A percentile compares a stretch with the other conserved stretches of the same genome.
These are phyloP conservation scores for Glycine tomentella DNA, from an alignment of 306 rosid species.

Conservation along the genomic window DNA sequence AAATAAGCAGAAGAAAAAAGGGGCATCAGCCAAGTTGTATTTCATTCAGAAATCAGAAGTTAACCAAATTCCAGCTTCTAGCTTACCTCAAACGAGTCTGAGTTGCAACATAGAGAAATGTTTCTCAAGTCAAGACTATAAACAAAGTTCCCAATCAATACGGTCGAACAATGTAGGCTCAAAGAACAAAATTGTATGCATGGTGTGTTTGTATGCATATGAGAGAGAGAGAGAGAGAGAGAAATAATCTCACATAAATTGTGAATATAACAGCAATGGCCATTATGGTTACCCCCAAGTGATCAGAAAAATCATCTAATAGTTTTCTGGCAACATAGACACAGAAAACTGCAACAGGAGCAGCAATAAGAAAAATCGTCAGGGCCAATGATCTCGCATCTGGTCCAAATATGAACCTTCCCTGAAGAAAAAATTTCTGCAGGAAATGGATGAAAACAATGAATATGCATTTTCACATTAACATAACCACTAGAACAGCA, in stretches of 20 bases:
- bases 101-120: constrained; percentile 7
- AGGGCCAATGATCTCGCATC: constrained; percentile 90
- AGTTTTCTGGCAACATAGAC: constrained; percentile 84
- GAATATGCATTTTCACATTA: constrained; percentile 25
- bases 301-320: constrained; percentile 71
- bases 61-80: constrained; percentile 12
- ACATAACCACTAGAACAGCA: constrained; percentile 3
- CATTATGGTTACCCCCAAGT: constrained; percentile 72
- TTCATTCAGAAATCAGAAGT: neutral
- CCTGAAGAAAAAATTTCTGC: constrained; percentile 93
- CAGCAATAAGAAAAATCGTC: constrained; percentile 86
- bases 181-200: neutral
- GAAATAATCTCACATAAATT: constrained; percentile 68
- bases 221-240: neutral
- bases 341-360: constrained; percentile 84
- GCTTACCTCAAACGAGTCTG: constrained; percentile 8
- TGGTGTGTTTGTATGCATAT: neutral
- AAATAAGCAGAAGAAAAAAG: neutral
- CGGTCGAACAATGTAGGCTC: constrained; percentile 11
- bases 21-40: neutral
- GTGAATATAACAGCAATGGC: constrained; percentile 71
- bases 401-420: constrained; percentile 94
- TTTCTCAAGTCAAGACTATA: constrained; percentile 21
- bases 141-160: constrained; percentile 9
- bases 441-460: constrained; percentile 40